These are phyloP conservation scores for Yamadazyma membranifaciens DNA, from an alignment of 1,139 yeast genomes.

Conservation along the genomic window DNA sequence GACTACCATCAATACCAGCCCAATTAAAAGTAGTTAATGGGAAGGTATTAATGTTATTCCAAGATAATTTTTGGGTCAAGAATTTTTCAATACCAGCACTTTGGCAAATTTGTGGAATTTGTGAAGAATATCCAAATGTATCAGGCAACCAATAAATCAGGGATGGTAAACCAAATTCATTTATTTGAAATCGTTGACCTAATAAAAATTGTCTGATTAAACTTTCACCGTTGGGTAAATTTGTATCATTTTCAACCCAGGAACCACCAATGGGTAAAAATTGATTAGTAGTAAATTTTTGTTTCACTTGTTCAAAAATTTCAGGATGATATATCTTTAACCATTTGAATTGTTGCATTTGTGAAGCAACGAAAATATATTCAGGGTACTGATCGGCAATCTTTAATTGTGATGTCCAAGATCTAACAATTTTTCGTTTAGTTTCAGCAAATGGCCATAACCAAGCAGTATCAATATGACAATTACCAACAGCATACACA, in stretches of 20 bases:
- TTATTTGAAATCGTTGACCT: constrained; percentile 82
- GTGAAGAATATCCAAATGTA: constrained; percentile 94
- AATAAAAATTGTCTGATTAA: constrained; percentile 81
- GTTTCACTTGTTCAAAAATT: constrained; percentile 58
- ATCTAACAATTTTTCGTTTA: constrained; percentile 83
- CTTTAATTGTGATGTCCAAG: constrained; percentile 92
- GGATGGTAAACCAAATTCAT: constrained; percentile 74
- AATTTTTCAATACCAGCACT: constrained; percentile 80
- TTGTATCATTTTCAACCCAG: constrained; percentile 98
- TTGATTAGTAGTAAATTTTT: constrained; percentile 68
- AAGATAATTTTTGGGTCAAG: constrained; percentile 88
- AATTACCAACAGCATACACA: constrained; percentile 86
- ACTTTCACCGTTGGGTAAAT: constrained; percentile 90
- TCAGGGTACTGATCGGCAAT: constrained; percentile 88
- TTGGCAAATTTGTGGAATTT: constrained; percentile 89
- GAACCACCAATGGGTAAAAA: constrained; percentile 94
- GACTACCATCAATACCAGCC: constrained; percentile 93
- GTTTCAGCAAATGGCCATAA: constrained; percentile 98
- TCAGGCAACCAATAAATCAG: constrained; percentile 93
- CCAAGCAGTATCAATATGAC: constrained; percentile 98
- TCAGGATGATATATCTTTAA: constrained; percentile 81
- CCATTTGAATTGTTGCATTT: constrained; percentile 96
- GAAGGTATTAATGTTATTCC: constrained; percentile 91
- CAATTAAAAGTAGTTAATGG: constrained; percentile 92
- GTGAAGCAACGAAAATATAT: constrained; percentile 91